These are phyloP conservation scores for Tylopilus vinaceipallidus DNA, from an alignment of 768 basidiomycete species.

Conservation along the genomic window DNA sequence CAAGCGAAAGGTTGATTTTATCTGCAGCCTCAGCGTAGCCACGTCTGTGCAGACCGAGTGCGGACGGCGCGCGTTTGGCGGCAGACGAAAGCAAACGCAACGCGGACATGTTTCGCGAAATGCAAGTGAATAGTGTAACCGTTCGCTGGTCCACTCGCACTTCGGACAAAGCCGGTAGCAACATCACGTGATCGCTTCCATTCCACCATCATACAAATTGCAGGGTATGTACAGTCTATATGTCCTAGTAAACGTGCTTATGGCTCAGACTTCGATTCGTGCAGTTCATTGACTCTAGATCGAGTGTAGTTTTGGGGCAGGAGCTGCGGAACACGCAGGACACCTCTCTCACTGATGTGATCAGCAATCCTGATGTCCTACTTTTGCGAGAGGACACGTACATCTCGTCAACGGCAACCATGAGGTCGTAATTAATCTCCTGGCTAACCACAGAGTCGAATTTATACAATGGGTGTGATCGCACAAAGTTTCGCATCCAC, in stretches of 20 bases:
- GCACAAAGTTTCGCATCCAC: slow-evolving; percentile 93
- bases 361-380: not conserved
- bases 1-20: slow-evolving; percentile 90
- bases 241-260: slow-evolving; percentile 4
- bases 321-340: slow-evolving; percentile 56
- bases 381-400: slow-evolving; percentile 40
- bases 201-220: too few species aligned
- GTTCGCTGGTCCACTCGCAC: not conserved
- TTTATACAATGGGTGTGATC: slow-evolving; percentile 87
- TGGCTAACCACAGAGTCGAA: slow-evolving; percentile 89
- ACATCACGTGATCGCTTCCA: slow-evolving; percentile 24
- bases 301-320: slow-evolving; percentile 60
- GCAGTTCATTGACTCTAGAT: slow-evolving; percentile 22
- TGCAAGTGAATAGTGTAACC: not conserved
- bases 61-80: slow-evolving; percentile 55
- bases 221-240: slow-evolving; percentile 1
- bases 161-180: slow-evolving; percentile 31
- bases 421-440: slow-evolving; percentile 92
- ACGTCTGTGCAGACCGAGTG: slow-evolving; percentile 57
- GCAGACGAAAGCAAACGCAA: slow-evolving; percentile 68
- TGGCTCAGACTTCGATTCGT: slow-evolving; percentile 28
- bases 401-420: slow-evolving; percentile 90
- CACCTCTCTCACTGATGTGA: slow-evolving; percentile 64
- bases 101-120: slow-evolving; percentile 57
- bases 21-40: slow-evolving; percentile 91